Evolutionary conservation across 768 basidiomycete genomes (phyloP), one percentile per base, ranked within the genome.

Genomic region (Mycena amicta): DNA sequence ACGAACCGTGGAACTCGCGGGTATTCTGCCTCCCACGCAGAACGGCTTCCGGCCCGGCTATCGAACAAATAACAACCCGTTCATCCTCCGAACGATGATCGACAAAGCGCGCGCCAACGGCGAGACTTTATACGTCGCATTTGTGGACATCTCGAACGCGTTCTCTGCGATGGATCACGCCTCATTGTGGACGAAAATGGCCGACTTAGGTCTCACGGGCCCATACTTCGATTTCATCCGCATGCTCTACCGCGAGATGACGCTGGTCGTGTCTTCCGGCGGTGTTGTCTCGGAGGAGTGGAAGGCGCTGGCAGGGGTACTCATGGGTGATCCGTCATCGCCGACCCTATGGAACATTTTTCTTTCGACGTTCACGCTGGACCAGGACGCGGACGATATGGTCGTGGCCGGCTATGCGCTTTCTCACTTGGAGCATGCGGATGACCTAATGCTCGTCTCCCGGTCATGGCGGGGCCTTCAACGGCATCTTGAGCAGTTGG

Each of bases 131-230:
- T 71, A 61, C 57, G 64, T 69, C 4, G 60, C 53, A 15, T 68
- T 67, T 43, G 61, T 66, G 15, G 69, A 72, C 53, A 28, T 70
- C 8, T 68, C 57, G 6, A 74, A 76, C 67, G 74, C n/a, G n/a
- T n/a, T n/a, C n/a, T n/a, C n/a, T n/a, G n/a, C n/a, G n/a, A n/a
- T n/a, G n/a, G n/a, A n/a, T 74, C 65, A 66, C 30, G 52, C 25
- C 4, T 26, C 25, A 18, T 12, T 41, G 20, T 43, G 41, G 41
- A 43, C 11, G 41, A 43, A 43, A 20, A 43, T 43, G 41, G 41
- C 11, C 12, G 41, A 22, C 6, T 6, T 43, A 20, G 41, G 41
- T 6, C 33, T 37, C 33, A 37, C 37, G 30, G 50, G 30, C 50
- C 49, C 50, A 16, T 54, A 31, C 12, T 59, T 59, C 20, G 57